Evolutionary conservation across 2,329 filamentous ascomycete genomes (phyloP).

Genomic region (Moelleriella libera): DNA sequence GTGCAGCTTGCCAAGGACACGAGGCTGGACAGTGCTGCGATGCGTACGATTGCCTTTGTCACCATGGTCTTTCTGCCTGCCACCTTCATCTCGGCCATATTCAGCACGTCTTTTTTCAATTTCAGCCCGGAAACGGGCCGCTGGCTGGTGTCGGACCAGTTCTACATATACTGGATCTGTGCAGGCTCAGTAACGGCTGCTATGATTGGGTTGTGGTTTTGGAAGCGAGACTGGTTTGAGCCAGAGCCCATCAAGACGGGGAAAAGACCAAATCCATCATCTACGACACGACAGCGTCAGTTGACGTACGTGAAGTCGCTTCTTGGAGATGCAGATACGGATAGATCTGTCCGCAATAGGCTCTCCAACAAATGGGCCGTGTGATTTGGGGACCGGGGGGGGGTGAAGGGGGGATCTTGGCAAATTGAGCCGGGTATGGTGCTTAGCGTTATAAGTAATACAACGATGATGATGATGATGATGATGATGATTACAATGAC

Average conservation of each 20-base stretch:
- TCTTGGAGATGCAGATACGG: background rate
- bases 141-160: slow-evolving; percentile 15
- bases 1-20: slow-evolving; percentile 24
- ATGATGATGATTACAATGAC: too few relatives aligned
- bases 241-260: background rate
- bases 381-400: background rate
- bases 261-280: background rate
- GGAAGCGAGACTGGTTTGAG: background rate
- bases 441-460: too few relatives aligned
- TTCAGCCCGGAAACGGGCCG: slow-evolving; percentile 9
- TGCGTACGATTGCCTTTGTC: slow-evolving; percentile 35
- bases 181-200: slow-evolving; percentile 14
- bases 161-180: slow-evolving; percentile 23
- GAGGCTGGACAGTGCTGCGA: slow-evolving; percentile 31
- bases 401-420: background rate
- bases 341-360: too few relatives aligned
- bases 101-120: slow-evolving; percentile 30
- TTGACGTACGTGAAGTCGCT: background rate
- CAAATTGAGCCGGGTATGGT: too few relatives aligned
- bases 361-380: background rate
- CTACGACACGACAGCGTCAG: background rate
- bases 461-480: too few relatives aligned
- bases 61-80: slow-evolving; percentile 34
- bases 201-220: background rate
- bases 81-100: slow-evolving; percentile 34